Evolutionary conservation across 2,329 filamentous ascomycete species (phyloP).

Genomic region (Trichoderma hamatum): DNA sequence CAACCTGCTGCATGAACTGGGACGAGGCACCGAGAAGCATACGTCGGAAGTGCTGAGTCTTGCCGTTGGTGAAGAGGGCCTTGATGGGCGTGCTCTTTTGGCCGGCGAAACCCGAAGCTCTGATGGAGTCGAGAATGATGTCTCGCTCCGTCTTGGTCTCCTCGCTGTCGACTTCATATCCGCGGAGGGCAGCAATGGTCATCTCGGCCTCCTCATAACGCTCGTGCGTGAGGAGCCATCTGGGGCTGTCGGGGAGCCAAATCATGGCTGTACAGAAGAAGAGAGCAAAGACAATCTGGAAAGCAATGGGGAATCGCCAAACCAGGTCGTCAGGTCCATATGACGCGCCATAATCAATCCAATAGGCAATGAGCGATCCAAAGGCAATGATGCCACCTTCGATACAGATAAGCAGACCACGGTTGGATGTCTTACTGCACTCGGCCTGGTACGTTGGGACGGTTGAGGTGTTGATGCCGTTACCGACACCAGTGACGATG

Average conservation of each 20-base stretch:
- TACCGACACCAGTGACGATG: conserved; percentile 56
- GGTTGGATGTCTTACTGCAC: conserved; percentile 54
- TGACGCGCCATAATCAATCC: conserved; percentile 47
- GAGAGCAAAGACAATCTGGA: conserved; percentile 45
- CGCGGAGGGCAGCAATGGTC: conserved; percentile 38
- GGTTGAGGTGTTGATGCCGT: conserved; percentile 56
- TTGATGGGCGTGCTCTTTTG: conserved; percentile 53
- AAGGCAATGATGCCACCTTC: conserved; percentile 48
- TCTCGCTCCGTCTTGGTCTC: conserved; percentile 62
- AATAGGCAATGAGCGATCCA: conserved; percentile 49
- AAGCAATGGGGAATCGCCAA: conserved; percentile 60
- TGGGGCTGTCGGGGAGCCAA: conserved; percentile 52
- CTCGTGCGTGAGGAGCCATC: conserved; percentile 53
- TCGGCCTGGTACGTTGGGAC: conserved; percentile 61
- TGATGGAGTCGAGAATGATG: conserved; percentile 53
- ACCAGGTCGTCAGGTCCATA: conserved; percentile 51
- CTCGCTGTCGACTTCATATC: conserved; percentile 52
- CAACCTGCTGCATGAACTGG: conserved; percentile 66
- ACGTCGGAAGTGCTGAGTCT: conserved; percentile 67
- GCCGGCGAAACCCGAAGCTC: conserved; percentile 52
- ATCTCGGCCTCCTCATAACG: conserved; percentile 46
- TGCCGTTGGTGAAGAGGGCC: conserved; percentile 62
- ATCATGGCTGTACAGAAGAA: conserved; percentile 48
- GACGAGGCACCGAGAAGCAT: conserved; percentile 62
- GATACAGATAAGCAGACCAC: conserved; percentile 58